Conservation (phyloP, 2,329 filamentous ascomycete species). For the Aspergillus arachidicola region DNA sequence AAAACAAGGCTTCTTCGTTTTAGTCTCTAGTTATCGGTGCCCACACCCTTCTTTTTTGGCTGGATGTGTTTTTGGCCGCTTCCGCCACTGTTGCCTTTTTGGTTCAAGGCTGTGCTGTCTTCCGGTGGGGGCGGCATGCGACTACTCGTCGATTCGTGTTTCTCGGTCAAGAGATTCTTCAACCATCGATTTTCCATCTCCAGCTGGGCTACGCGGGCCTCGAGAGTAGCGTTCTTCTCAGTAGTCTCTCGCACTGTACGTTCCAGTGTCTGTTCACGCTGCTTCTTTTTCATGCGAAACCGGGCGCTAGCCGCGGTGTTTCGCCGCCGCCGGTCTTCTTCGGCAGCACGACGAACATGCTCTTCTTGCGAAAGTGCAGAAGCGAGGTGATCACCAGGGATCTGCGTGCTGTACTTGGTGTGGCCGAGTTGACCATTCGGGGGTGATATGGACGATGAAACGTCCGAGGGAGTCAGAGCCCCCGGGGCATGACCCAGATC, state of each 20-base stretch:
- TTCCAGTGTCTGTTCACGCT: constrained; percentile 83
- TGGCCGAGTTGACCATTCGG: constrained; percentile 44
- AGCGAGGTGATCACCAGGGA: constrained; percentile 44
- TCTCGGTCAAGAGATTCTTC: constrained; percentile 78
- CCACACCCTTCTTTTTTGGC: constrained; percentile 44
- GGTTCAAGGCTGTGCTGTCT: constrained; percentile 19
- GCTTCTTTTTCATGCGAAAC: constrained; percentile 95
- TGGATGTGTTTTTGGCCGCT: constrained; percentile 39
- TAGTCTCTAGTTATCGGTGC: constrained; percentile 31
- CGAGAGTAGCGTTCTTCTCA: constrained; percentile 75
- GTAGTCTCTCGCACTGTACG: constrained; percentile 79
- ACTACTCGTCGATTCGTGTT: constrained; percentile 57
- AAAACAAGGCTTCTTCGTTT: constrained; percentile 12
- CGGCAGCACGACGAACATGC: constrained; percentile 70
- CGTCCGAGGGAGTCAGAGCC: constrained; percentile 43
- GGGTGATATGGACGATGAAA: constrained; percentile 46
- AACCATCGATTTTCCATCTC: constrained; percentile 83
- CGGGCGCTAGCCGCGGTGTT: constrained; percentile 90
- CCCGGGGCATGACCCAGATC: constrained; percentile 39
- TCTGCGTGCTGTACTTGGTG: constrained; percentile 44
- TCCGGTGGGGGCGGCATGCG: constrained; percentile 28
- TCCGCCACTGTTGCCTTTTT: constrained; percentile 21
- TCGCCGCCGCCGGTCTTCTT: constrained; percentile 86
- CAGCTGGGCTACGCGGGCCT: constrained; percentile 73
- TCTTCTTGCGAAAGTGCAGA: constrained; percentile 66